Percentiles rank a stretch among this genome's conserved stretches.
These are phyloP conservation scores for Dendrobium chrysotoxum DNA, from an alignment of 106 monocot species.

Conservation along the genomic window DNA sequence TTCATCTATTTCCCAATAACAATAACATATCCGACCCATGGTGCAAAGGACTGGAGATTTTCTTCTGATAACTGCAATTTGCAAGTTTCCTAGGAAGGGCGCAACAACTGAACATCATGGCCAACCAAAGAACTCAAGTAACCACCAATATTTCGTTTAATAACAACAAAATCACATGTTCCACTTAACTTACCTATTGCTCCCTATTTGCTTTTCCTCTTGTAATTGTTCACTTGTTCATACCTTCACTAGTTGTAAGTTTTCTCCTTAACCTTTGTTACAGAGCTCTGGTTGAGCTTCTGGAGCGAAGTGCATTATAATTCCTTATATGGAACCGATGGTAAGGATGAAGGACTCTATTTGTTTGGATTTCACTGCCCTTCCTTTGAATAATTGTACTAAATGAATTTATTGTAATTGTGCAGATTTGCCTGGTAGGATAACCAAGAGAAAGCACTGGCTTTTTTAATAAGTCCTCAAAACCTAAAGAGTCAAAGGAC, in stretches of 20 bases:
- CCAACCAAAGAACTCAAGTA: no score
- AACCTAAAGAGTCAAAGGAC: no score
- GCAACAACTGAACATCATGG: no score
- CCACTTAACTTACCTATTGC: no score
- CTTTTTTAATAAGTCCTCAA: constrained; percentile 43
- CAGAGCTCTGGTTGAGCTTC: constrained; percentile 91
- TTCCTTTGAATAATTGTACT: not conserved
- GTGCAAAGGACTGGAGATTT: no score
- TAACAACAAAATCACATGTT: no score
- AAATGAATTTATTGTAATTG: not conserved
- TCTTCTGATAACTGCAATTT: no score
- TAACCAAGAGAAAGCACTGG: constrained; percentile 73
- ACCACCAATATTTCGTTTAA: no score
- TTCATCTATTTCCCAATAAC: no score
- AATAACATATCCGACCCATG: no score
- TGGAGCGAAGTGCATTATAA: constrained; percentile 99
- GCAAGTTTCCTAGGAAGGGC: no score
- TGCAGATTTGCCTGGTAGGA: constrained; percentile 65
- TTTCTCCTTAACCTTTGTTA: not conserved
- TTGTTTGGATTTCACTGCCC: not conserved
- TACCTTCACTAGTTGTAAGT: not conserved
- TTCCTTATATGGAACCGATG: constrained; percentile 72
- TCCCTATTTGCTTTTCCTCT: no score
- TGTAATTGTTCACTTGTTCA: not conserved
- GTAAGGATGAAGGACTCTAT: constrained; percentile 24